Conservation (phyloP, 306 rosid genomes). For the Cercis canadensis region DNA sequence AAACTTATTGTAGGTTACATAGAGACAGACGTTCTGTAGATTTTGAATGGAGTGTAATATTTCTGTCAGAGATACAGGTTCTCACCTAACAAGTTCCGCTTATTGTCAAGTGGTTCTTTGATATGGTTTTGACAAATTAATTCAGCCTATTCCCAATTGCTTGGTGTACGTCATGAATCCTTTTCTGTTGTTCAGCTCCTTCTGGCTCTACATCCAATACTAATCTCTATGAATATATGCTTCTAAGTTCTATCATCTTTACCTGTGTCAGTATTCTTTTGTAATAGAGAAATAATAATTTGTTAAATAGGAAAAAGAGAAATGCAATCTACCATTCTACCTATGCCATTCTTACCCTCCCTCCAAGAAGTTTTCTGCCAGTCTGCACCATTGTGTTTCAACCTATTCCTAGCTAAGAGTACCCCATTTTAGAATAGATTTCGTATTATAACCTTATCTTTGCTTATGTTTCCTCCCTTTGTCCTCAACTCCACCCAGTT, state of each 20-base stretch:
- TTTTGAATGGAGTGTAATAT: neutral
- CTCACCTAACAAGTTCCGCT: neutral
- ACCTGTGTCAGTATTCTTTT: neutral
- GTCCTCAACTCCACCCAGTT: neutral
- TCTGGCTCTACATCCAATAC: neutral
- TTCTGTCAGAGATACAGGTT: neutral
- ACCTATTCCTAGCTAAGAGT: neutral
- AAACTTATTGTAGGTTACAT: slow-evolving; percentile 21
- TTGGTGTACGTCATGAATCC: slow-evolving; percentile 6
- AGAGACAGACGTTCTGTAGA: neutral
- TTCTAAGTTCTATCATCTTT: slow-evolving; percentile 1
- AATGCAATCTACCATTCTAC: neutral
- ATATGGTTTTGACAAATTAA: neutral
- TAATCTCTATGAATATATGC: neutral
- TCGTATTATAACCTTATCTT: neutral
- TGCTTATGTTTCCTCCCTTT: neutral
- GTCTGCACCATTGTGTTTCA: slow-evolving; percentile 20
- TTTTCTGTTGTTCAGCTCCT: slow-evolving; percentile 11
- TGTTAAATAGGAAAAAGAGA: slow-evolving; percentile 6
- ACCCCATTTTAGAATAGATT: neutral
- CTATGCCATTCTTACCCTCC: slow-evolving; percentile 4
- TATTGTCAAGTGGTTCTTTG: slow-evolving; percentile 7
- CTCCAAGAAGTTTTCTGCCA: neutral
- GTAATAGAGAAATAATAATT: neutral
- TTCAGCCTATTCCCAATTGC: neutral